Evolutionary conservation across 345 rosid species (phyloP).

Genomic region (Populus euphratica): DNA sequence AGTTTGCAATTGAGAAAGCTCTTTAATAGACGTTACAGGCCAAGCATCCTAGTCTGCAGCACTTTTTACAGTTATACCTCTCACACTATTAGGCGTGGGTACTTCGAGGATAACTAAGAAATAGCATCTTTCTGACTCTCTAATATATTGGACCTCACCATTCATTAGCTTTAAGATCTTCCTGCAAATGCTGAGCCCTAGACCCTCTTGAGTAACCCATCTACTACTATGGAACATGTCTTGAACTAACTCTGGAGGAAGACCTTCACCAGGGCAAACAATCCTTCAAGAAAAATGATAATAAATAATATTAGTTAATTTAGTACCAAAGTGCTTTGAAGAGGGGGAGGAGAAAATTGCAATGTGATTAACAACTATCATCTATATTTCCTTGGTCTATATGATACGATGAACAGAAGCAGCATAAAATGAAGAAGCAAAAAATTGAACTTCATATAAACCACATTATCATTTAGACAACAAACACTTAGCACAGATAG

Average conservation of each 20-base stretch:
- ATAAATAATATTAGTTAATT: neutral
- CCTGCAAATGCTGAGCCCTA: conserved; percentile 88
- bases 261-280: conserved; percentile 91
- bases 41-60: conserved; percentile 23
- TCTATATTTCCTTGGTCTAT: neutral
- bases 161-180: conserved; percentile 83
- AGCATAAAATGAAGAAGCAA: neutral
- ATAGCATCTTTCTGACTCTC: conserved; percentile 72
- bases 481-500: neutral
- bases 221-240: conserved; percentile 86
- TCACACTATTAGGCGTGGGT: conserved; percentile 33
- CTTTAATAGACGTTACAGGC: conserved; percentile 3
- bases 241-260: conserved; percentile 82
- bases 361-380: neutral
- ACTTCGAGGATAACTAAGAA: conserved; percentile 72
- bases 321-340: neutral
- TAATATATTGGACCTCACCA: conserved; percentile 86
- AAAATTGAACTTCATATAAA: neutral
- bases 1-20: conserved; percentile 18
- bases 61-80: conserved; percentile 11
- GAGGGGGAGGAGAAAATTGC: neutral
- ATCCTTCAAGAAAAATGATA: conserved; percentile 47
- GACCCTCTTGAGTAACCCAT: conserved; percentile 83
- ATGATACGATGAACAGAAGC: neutral
- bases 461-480: neutral